Base-by-base conservation (phyloP, 257 asterid species). In the Paraleonurus japonicus region DNA sequence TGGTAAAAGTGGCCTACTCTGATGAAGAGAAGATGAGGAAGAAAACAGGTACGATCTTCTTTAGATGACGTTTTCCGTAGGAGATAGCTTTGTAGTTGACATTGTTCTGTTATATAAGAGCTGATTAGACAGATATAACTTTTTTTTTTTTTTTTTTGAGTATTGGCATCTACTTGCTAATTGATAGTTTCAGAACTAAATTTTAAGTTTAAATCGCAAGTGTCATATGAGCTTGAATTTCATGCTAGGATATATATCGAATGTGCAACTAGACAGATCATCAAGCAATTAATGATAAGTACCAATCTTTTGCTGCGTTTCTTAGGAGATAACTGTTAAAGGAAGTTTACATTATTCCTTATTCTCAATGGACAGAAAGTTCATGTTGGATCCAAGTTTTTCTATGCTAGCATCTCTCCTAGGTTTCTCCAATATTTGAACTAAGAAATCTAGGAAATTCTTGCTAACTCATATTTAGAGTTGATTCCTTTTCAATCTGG, bases 401-500 rank as follows among this genome's bases (percentile, higher is more conserved):
- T 15, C 4, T 54, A 8, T 70, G 75, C 68, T 4, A 39, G 8
- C 60, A 22, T 28, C 19, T 41, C 53, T n/a, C n/a, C n/a, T n/a
- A n/a, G n/a, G n/a, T n/a, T n/a, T n/a, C n/a, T n/a, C n/a, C n/a
- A n/a, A n/a, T n/a, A n/a, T n/a, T n/a, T n/a, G n/a, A n/a, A n/a
- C n/a, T n/a, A n/a, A n/a, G n/a, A n/a, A n/a, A n/a, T n/a, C n/a
- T n/a, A n/a, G n/a, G n/a, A n/a, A n/a, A n/a, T n/a, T n/a, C n/a
- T n/a, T n/a, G n/a, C n/a, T n/a, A n/a, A n/a, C 27, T 57, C 58
- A 55, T 70, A 15, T 9, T 19, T 57, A 43, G 27, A 74, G 61
- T 45, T 47, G 70, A 48, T 75, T 75, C 75, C 19, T 15, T 67
- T 23, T 59, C 68, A 37, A 30, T 58, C 74, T 45, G 19, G 16